These are phyloP conservation scores for Rosellinia necatrix DNA, from an alignment of 2,329 filamentous ascomycete species.

Conservation along the genomic window DNA sequence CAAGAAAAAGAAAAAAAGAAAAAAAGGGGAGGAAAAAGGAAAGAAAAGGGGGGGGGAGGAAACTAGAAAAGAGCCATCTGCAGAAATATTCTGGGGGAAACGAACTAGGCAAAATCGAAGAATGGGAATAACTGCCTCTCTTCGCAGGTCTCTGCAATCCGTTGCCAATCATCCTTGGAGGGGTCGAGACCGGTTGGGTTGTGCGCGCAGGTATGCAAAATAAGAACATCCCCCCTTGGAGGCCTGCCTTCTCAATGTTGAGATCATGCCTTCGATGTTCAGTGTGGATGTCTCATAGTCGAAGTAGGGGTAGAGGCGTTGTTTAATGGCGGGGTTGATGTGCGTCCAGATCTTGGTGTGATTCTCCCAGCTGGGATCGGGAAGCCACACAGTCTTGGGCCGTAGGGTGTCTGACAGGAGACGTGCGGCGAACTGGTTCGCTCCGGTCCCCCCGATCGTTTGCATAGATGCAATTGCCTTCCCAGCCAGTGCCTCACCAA, in stretches of 20 bases:
- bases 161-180: conserved; percentile 41
- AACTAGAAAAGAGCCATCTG: background rate
- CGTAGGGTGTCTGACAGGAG: conserved; percentile 33
- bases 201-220: conserved; percentile 46
- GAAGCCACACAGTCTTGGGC: conserved; percentile 40
- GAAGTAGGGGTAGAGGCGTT: conserved; percentile 41
- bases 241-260: conserved; percentile 33
- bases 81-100: too few species aligned
- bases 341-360: conserved; percentile 41
- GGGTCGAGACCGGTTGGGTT: conserved; percentile 47
- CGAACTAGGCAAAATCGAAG: conserved; percentile 45
- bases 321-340: conserved; percentile 29
- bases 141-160: conserved; percentile 40
- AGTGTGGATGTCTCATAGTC: conserved; percentile 31
- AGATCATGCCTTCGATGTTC: conserved; percentile 40
- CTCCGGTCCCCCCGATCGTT: conserved; percentile 44
- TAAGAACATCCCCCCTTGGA: conserved; percentile 39
- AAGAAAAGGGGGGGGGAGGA: too few species aligned
- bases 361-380: conserved; percentile 42
- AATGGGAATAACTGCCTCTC: conserved; percentile 40
- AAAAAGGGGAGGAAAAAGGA: too few species aligned
- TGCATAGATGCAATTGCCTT: conserved; percentile 39
- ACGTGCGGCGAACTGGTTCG: conserved; percentile 40
- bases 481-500: conserved; percentile 28
- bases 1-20: too few species aligned